Evolutionary conservation across 805 yeast genomes (phyloP).

Genomic region (Maudiozyma pseudohumilis): DNA sequence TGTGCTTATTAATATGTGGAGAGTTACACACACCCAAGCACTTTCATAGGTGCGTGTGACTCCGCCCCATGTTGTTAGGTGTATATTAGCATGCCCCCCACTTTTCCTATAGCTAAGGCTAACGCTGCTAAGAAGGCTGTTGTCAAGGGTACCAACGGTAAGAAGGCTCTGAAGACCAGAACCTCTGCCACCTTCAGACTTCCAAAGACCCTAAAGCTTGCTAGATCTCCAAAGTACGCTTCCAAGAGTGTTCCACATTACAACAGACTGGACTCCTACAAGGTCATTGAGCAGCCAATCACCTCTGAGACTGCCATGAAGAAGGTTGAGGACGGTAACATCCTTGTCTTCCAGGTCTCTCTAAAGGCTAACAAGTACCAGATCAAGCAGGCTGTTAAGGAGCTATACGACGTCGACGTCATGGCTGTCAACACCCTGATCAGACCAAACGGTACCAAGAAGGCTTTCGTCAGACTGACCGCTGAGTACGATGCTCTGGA

Average conservation of each 20-base stretch:
- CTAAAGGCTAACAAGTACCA: conserved; percentile 96
- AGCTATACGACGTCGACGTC: conserved; percentile 94
- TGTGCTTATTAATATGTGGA: too few species aligned
- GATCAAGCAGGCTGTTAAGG: conserved; percentile 97
- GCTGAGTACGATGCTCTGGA: conserved; percentile 99
- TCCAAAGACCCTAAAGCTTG: conserved; percentile 92
- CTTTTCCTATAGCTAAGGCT: conserved; percentile 54
- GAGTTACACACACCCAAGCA: too few species aligned
- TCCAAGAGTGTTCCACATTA: conserved; percentile 94
- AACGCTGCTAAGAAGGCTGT: conserved; percentile 97
- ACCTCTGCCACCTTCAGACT: conserved; percentile 90
- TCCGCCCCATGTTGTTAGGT: too few species aligned
- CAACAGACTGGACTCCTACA: conserved; percentile 94
- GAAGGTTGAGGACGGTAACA: conserved; percentile 99
- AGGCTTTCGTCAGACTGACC: conserved; percentile 98
- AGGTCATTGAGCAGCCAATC: conserved; percentile 87
- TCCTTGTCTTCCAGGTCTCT: conserved; percentile 97
- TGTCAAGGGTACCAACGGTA: conserved; percentile 90
- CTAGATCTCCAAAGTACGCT: conserved; percentile 93
- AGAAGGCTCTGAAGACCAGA: conserved; percentile 88
- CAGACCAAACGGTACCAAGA: conserved; percentile 99
- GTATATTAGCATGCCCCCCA: neutral
- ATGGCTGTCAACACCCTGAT: conserved; percentile 90
- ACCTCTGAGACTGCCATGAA: conserved; percentile 98
- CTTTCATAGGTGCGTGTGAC: too few species aligned